Base-by-base conservation (phyloP, 2,329 filamentous ascomycete genomes). In the Monilinia fructigena region DNA sequence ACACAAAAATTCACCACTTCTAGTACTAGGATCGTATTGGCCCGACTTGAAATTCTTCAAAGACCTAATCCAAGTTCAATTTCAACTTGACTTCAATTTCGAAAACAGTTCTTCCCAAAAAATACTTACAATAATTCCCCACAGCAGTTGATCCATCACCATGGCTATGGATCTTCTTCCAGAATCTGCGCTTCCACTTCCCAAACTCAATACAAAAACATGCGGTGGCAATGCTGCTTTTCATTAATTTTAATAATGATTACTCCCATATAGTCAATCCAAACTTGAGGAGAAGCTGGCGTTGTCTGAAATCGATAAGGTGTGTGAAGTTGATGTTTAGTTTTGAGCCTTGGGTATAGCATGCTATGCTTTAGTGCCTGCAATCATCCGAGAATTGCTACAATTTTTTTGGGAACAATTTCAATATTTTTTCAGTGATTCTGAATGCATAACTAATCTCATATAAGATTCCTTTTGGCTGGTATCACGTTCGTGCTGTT, bases 401-500 rank as follows among this genome's bases (percentile, higher is more conserved):
- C n/a, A 5, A 79, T 38, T 2, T 7, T 23, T 40, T 31, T 18
- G 35, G 4, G 1, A 16, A 16, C 14, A 4, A 10, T 23, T 38
- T 40, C 31, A 7, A 55, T 23, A 8, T 1, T 6, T 0, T 18
- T 6, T 18, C 40, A 2, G 28, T 4, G 20, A 2, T 16, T 4
- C 8, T 56, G 12, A n/a, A 35, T 20, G 1, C n/a, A 11, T 14
- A 8, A 20, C 61, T 64, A 38, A 64, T 45, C 14, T 45, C 14
- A 11, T 12, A 23, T 26, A 11, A 55, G 61, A 87, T 90, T 4
- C 87, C 87, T 0, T 91, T 92, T 74, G 88, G 89, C 71, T 85
- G 89, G 79, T 89, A 91, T 76, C 90, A 93, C 78, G 82, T 93
- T 35, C 86, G 90, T 56, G 88, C 90, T 65, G 83, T 92, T 3